A percentile compares a stretch with the other conserved stretches of the same genome.
These are phyloP conservation scores for Claviceps capensis DNA, from an alignment of 2,329 filamentous ascomycete genomes.

Conservation along the genomic window DNA sequence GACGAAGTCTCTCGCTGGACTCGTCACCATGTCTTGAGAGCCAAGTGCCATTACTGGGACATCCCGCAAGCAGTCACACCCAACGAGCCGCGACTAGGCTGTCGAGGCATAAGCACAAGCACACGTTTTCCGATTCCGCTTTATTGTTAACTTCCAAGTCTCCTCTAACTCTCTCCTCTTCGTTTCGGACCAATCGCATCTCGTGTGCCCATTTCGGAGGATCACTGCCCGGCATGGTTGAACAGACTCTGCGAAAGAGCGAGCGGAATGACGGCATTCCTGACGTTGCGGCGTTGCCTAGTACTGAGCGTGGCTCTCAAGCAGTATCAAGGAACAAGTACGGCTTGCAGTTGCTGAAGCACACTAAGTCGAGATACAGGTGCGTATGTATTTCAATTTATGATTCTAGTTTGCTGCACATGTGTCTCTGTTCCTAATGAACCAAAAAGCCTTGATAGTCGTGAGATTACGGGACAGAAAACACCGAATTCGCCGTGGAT, in stretches of 20 bases:
- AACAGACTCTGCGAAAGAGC: neutral
- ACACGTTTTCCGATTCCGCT: neutral
- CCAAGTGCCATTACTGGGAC: neutral
- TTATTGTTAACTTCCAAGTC: neutral
- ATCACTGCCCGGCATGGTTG: slow-evolving; percentile 1
- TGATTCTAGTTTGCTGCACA: neutral
- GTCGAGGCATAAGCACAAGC: neutral
- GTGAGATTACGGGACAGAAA: neutral
- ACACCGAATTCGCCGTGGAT: neutral
- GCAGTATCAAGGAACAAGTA: neutral
- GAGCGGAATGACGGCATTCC: neutral
- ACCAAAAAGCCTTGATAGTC: neutral
- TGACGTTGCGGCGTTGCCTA: neutral
- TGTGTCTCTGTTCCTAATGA: neutral
- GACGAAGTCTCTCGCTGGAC: neutral
- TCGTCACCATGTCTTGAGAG: neutral
- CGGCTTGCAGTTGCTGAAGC: neutral
- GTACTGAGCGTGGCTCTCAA: neutral
- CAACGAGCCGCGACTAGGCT: neutral
- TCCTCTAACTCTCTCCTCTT: neutral
- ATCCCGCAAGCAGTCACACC: neutral
- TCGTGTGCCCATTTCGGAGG: slow-evolving; percentile 3
- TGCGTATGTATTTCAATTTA: neutral
- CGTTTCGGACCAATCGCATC: neutral
- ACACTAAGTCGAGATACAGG: neutral